A percentile compares a stretch with the other conserved stretches of the same genome.
Conservation (phyloP, 495 filamentous ascomycete genomes). For the Lasiosphaeria hispida region DNA sequence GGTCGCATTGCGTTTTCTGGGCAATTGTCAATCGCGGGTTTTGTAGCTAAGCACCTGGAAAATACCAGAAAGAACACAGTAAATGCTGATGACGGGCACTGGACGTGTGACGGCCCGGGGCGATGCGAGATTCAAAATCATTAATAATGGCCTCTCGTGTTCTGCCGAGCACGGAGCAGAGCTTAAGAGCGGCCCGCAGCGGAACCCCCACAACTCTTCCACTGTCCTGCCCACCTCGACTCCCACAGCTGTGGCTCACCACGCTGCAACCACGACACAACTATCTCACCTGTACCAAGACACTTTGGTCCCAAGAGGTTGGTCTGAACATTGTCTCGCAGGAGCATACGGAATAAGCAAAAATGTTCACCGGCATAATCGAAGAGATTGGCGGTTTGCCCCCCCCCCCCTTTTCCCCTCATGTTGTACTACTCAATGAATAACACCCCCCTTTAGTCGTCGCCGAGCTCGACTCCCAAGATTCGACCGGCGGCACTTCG, state of each 20-base stretch:
- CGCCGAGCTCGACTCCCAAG: slow-evolving; percentile 72
- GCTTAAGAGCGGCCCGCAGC: background rate
- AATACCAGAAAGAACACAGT: too few relatives aligned
- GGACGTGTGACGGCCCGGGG: too few relatives aligned
- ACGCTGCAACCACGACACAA: background rate
- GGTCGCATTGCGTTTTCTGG: too few relatives aligned
- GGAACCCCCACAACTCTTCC: background rate
- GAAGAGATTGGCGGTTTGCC: slow-evolving; percentile 82
- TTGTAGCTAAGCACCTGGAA: too few relatives aligned
- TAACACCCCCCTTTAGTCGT: slow-evolving; percentile 57
- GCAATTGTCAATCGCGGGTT: too few relatives aligned
- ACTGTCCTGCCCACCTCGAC: background rate
- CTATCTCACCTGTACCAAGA: background rate
- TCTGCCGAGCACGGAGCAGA: slow-evolving; percentile 2
- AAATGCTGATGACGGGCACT: too few relatives aligned
- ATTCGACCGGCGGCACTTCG: slow-evolving; percentile 80
- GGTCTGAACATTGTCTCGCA: background rate
- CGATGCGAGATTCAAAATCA: background rate
- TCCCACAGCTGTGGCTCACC: background rate
- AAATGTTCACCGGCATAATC: slow-evolving; percentile 98
- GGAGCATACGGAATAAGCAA: background rate
- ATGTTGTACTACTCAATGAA: slow-evolving; percentile 2
- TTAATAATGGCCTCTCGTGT: background rate
- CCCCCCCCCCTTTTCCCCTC: slow-evolving; percentile 6
- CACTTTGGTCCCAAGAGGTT: too few relatives aligned